Evolutionary conservation across 2,329 filamentous ascomycete genomes (phyloP), one percentile per base, ranked within the genome.

Genomic region (Rhexocercosporidium sp.): DNA sequence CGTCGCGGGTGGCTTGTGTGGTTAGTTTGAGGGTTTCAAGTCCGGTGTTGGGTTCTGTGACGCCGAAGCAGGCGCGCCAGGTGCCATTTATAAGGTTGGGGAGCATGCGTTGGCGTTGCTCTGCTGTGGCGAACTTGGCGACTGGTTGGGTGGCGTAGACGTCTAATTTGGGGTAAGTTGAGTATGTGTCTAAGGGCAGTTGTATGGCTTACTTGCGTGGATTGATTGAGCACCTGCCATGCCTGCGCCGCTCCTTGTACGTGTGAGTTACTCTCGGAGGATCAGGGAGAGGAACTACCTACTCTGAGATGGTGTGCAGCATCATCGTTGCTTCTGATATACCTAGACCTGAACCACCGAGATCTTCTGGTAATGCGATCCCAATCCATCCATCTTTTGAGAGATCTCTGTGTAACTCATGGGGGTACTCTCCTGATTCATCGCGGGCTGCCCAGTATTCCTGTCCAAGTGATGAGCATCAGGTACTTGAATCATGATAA

Each of bases 311-410:
- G 1, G 92, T 92, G 74, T 96, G 92, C 83, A 96, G 86, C 92
- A 96, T 95, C 86, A 95, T 92, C 0, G 90, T 92, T 0, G 92
- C 92, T 76, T 96, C 92, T 0, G 90, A 90, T 41, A 96, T 93
- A 9, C 89, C 92, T 9, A 96, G 79, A 0, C 90, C 92, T 0
- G 91, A 85, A 0, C 92, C 93, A 3, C 93, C 92, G 0, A 93
- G 84, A 0, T 86, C 82, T 75, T 94, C 91, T 0, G 92, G 92
- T 3, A 96, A 80, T 0, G 92, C 92, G 71, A 95, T 94, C 2
- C 92, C 92, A 47, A 96, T 85, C 91, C 92, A 96, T 7, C 93
- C 92, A 70, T 89, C 90, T 65, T 87, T 86, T 8, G 92, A 90
- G 9, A 96, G 79, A 0, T 90, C 90, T 0, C 89, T 86, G 76